Evolutionary conservation across 139 green algal species (phyloP).

Genomic region (Nannochloris sp.): DNA sequence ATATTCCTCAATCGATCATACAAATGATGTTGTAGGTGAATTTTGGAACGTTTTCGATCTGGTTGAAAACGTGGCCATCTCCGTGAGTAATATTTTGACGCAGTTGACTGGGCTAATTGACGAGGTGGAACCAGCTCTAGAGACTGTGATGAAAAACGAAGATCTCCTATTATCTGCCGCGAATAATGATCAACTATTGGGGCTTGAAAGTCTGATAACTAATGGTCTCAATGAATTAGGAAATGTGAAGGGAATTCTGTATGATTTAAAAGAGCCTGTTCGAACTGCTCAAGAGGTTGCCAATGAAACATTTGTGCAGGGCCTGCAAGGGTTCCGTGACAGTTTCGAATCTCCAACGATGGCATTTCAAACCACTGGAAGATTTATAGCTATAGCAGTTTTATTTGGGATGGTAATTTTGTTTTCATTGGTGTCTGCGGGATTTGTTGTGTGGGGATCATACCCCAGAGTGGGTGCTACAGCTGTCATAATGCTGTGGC

Average conservation of each 20-base stretch:
- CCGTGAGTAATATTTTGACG: neutral
- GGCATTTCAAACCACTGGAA: conserved; percentile 11
- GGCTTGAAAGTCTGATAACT: neutral
- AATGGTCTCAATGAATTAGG: neutral
- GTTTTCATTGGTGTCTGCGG: neutral
- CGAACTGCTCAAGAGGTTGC: neutral
- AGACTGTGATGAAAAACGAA: too few relatives aligned
- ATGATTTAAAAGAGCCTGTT: neutral
- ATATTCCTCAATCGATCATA: conserved; percentile 2
- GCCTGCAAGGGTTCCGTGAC: conserved; percentile 2
- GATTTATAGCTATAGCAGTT: conserved; percentile 21
- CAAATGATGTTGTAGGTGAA: neutral
- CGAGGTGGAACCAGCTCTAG: neutral
- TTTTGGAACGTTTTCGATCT: conserved; percentile 9
- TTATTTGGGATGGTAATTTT: conserved; percentile 20
- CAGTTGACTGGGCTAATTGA: neutral
- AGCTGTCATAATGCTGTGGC: conserved; percentile 13
- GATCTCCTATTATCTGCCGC: too few relatives aligned
- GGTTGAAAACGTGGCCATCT: conserved; percentile 8
- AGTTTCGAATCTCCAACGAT: conserved; percentile 4
- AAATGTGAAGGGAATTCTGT: neutral
- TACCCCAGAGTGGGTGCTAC: neutral
- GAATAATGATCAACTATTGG: too few relatives aligned
- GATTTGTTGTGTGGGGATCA: conserved; percentile 1
- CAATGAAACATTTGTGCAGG: conserved; percentile 2